Conservation (phyloP, 208 protist species). For the Leishmania guyanensis region DNA sequence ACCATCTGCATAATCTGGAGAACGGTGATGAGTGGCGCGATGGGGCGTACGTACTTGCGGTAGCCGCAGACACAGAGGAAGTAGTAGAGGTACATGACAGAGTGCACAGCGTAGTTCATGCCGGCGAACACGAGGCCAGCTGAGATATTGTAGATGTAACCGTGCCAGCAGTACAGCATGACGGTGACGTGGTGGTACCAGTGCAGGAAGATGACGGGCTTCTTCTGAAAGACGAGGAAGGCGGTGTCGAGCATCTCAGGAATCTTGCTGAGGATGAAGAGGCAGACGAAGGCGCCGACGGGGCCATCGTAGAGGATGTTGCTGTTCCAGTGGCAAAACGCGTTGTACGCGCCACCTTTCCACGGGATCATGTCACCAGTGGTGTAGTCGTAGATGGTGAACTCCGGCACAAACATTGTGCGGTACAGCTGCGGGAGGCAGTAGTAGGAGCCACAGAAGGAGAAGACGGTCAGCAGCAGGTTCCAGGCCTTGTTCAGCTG, state of each 20-base stretch:
- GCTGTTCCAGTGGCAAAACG: constrained; percentile 57
- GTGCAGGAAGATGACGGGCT: constrained; percentile 81
- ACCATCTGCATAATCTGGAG: constrained; percentile 91
- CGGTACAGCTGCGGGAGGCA: constrained; percentile 57
- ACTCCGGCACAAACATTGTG: constrained; percentile 29
- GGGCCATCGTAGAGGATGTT: constrained; percentile 58
- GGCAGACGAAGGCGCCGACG: constrained; percentile 64
- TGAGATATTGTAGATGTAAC: constrained; percentile 20
- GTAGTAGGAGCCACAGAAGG: constrained; percentile 61
- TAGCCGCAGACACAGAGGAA: constrained; percentile 49
- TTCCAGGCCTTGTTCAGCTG: constrained; percentile 81
- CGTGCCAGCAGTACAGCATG: constrained; percentile 89
- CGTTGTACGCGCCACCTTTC: constrained; percentile 56
- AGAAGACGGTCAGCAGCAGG: constrained; percentile 78
- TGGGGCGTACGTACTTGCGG: constrained; percentile 42
- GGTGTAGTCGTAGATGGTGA: constrained; percentile 33
- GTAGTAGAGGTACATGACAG: constrained; percentile 96
- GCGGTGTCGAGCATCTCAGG: constrained; percentile 80
- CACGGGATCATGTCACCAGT: constrained; percentile 15
- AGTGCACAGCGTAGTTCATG: constrained; percentile 94
- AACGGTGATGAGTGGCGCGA: constrained; percentile 77
- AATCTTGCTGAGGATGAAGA: constrained; percentile 77
- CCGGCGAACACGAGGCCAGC: constrained; percentile 70
- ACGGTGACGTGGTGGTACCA: constrained; percentile 92
- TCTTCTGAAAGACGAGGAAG: constrained; percentile 77